Conservation (phyloP, 108 stramenopile genomes). For the Pseudonitzschia pungens region DNA sequence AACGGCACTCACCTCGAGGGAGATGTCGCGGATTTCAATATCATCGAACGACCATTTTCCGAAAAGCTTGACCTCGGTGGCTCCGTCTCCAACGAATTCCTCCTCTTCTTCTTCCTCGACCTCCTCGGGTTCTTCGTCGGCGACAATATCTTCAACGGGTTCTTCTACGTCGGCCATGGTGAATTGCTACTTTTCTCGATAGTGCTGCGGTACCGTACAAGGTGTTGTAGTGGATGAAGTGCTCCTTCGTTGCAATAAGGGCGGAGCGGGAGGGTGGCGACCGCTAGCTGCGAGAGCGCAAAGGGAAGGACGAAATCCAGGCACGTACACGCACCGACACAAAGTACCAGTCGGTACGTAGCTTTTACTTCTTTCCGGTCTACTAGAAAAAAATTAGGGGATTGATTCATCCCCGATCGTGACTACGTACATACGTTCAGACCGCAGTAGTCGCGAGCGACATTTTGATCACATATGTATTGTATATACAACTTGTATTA, state of each 20-base stretch:
- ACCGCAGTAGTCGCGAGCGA: too few species aligned
- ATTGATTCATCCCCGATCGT: neutral
- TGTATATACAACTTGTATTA: too few species aligned
- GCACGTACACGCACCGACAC: neutral
- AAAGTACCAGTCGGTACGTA: neutral
- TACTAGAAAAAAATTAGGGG: constrained; percentile 17
- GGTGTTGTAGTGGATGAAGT: neutral
- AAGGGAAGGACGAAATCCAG: neutral
- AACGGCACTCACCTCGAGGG: constrained; percentile 76
- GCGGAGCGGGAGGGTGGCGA: neutral
- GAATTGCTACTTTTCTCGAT: constrained; percentile 1
- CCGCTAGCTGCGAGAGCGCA: neutral
- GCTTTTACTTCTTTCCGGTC: constrained; percentile 19
- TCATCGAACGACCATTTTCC: constrained; percentile 98
- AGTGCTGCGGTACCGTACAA: neutral
- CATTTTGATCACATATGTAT: too few species aligned
- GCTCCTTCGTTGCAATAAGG: neutral
- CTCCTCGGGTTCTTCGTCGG: constrained; percentile 31
- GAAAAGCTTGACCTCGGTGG: constrained; percentile 93
- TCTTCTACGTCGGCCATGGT: constrained; percentile 82
- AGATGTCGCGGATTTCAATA: constrained; percentile 98
- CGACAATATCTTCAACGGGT: constrained; percentile 41
- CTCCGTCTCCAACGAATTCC: constrained; percentile 67
- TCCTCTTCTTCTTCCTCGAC: constrained; percentile 76
- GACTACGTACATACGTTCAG: neutral